Base-by-base conservation (phyloP, 2,329 filamentous ascomycete genomes). In the Diaporthe sp. region DNA sequence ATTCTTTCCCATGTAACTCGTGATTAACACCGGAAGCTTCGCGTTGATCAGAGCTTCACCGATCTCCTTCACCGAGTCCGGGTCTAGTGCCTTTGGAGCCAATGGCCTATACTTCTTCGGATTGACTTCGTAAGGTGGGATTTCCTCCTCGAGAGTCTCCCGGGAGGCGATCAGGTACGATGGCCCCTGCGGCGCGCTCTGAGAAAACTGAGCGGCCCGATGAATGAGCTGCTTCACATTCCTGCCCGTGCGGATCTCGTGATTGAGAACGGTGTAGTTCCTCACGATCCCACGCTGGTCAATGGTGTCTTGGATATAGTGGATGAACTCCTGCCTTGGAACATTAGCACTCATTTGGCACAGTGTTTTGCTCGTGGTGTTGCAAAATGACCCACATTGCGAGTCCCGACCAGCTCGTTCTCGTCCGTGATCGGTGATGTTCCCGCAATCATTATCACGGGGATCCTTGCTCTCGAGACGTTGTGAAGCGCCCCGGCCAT, bases 401-500 rank as follows among this genome's bases (percentile, higher is more conserved):
- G 53, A 60, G 76, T 78, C 3, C 82, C 82, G 13, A 60, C 76
- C 13, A 82, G 46, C 70, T 83, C 80, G 13, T 79, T 79, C 74
- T 83, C 79, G 44, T 81, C 80, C 0, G 83, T 84, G 2, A 79
- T 78, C 2, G 83, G 83, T 4, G 79, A 79, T 0, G 82, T 75
- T 0, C 83, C 83, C 0, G 83, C 83, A 51, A 85, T 78, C 42
- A 84, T 84, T 2, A 85, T 76, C 13, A 84, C 83, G 0, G 83
- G 83, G 12, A 81, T 79, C 0, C 81, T 65, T 1, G 80, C 81
- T 51, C 78, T 80, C 34, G 77, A 77, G 19, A 79, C 79, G n/a
- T 82, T 82, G 25, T 82, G 81, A 1, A 82, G 76, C 1, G 81
- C 80, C 8, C 76, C 80, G 0, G 76, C 81, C 0, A 82, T 61